Conservation (phyloP, 2,329 filamentous ascomycete species). For the Ceratocystis cacaofunesta region DNA sequence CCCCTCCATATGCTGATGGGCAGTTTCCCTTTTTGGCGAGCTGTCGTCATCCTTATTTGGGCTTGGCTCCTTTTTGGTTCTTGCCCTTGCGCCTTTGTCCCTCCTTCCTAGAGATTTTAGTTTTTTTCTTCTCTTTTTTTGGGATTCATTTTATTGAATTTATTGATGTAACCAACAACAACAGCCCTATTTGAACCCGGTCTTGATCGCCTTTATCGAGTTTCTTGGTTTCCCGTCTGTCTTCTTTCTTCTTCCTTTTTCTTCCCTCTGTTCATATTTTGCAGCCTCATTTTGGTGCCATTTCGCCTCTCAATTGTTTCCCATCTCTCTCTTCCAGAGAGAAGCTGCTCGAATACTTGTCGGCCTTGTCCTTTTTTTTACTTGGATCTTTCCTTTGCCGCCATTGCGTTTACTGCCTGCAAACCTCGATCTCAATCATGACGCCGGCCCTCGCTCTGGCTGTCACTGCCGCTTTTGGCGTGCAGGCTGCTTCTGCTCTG, state of each 20-base stretch:
- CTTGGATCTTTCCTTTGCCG: not conserved
- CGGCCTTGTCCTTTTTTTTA: not conserved
- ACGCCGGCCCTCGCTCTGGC: slow-evolving; percentile 8
- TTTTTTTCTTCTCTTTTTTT: not conserved
- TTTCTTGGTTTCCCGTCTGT: not conserved
- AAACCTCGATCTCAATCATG: not conserved
- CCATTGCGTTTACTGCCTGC: not conserved
- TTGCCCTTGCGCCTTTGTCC: not conserved
- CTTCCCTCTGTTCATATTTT: not conserved
- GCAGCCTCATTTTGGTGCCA: not conserved
- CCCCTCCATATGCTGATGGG: not conserved
- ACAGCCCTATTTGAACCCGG: not conserved
- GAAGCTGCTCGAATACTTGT: not conserved
- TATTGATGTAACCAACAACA: not conserved
- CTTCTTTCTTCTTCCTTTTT: not conserved
- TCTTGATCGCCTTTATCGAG: not conserved
- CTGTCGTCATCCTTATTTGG: slow-evolving; percentile 3
- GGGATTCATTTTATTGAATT: not conserved
- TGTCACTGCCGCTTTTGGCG: slow-evolving; percentile 8
- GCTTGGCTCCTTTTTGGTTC: not conserved
- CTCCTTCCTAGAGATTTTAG: not conserved
- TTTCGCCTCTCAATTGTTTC: not conserved
- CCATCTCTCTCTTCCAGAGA: not conserved
- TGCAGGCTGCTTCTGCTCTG: slow-evolving; percentile 2
- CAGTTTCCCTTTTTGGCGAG: not conserved